These are phyloP conservation scores for Metschnikowia picachoensis DNA, from an alignment of 805 yeast genomes.

Conservation along the genomic window DNA sequence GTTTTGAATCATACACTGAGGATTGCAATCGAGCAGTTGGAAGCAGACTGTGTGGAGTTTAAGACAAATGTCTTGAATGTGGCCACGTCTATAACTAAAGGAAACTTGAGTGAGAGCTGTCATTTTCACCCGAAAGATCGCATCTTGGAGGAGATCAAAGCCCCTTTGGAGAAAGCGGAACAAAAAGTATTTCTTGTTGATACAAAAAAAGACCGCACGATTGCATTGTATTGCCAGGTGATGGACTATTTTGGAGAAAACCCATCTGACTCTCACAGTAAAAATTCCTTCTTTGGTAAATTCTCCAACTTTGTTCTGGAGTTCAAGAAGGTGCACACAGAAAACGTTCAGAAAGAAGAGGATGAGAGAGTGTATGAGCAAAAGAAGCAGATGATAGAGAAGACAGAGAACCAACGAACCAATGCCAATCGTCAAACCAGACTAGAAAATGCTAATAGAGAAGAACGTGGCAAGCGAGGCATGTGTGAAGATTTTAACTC, in stretches of 20 bases:
- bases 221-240: conserved; percentile 61
- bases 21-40: conserved; percentile 77
- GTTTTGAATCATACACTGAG: conserved; percentile 60
- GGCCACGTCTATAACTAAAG: conserved; percentile 68
- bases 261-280: conserved; percentile 60
- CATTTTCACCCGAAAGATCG: conserved; percentile 81
- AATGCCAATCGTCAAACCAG: conserved; percentile 2
- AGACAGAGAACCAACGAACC: conserved; percentile 11
- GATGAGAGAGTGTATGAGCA: conserved; percentile 51
- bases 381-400: conserved; percentile 32
- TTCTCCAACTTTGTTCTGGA: conserved; percentile 76
- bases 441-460: conserved; percentile 2
- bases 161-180: conserved; percentile 72
- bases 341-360: conserved; percentile 78
- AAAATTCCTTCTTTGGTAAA: conserved; percentile 69
- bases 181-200: conserved; percentile 62
- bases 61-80: conserved; percentile 62
- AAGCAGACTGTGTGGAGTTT: conserved; percentile 65
- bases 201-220: conserved; percentile 58
- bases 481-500: background rate
- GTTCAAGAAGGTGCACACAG: conserved; percentile 74
- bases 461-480: conserved; percentile 9
- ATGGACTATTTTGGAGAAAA: conserved; percentile 93
- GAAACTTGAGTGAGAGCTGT: conserved; percentile 77
- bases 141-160: conserved; percentile 55